These are phyloP conservation scores for Arthromyces matolae DNA, from an alignment of 768 basidiomycete genomes.

Conservation along the genomic window DNA sequence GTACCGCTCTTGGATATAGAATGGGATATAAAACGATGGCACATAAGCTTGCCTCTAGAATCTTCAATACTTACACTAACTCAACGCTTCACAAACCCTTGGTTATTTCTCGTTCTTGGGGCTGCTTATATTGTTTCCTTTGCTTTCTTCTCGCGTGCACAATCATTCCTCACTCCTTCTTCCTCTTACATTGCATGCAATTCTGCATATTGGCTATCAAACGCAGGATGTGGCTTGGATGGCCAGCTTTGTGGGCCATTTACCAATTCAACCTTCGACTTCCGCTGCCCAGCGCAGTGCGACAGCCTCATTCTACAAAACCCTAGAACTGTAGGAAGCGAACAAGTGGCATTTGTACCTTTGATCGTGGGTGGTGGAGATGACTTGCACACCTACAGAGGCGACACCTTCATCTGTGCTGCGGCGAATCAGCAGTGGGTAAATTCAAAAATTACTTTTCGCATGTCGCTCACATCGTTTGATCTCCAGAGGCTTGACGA, in stretches of 20 bases:
- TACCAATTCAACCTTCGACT: constrained; percentile 55
- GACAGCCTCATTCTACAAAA: constrained; percentile 62
- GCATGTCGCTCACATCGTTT: constrained; percentile 10
- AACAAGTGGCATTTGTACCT: constrained; percentile 63
- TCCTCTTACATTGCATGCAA: constrained; percentile 66
- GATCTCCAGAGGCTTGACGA: constrained; percentile 60
- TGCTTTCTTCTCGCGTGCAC: constrained; percentile 67
- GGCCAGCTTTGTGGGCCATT: constrained; percentile 66
- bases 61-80: constrained; percentile 49
- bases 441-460: constrained; percentile 3
- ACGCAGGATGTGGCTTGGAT: constrained; percentile 72
- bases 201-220: constrained; percentile 63
- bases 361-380: constrained; percentile 88
- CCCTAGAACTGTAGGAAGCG: constrained; percentile 66
- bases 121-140: constrained; percentile 67
- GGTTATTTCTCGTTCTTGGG: constrained; percentile 52
- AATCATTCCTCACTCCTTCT: constrained; percentile 67
- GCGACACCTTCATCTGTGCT: constrained; percentile 81
- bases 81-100: constrained; percentile 45
- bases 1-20: constrained; percentile 53
- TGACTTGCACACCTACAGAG: constrained; percentile 65
- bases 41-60: constrained; percentile 49
- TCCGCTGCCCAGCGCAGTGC: constrained; percentile 80
- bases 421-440: constrained; percentile 79
- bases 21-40: constrained; percentile 31